phyloP scores from a whole-genome alignment of 2,329 filamentous ascomycete genomes.

The Diatrype stigma region DNA sequence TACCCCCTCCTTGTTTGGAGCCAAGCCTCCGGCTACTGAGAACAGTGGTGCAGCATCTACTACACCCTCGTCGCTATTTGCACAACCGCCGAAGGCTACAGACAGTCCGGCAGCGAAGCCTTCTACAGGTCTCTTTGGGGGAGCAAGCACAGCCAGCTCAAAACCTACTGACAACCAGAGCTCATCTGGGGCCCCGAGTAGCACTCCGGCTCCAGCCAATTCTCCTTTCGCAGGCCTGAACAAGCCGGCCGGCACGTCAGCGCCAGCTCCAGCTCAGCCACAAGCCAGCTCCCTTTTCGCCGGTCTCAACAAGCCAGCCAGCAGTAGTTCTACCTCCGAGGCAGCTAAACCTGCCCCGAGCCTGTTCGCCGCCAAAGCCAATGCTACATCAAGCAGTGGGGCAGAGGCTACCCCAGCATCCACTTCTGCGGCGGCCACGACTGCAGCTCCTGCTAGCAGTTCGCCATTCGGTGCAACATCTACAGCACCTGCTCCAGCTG shows the following conservation, averaged over 20 bases:
- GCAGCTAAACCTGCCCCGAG: constrained; percentile 22
- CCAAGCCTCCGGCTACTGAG: constrained; percentile 17
- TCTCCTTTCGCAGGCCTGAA: constrained; percentile 2
- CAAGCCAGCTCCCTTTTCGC: constrained; percentile 17
- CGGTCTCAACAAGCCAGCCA: constrained; percentile 14
- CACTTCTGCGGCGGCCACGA: constrained; percentile 23
- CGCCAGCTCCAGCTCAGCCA: constrained; percentile 13
- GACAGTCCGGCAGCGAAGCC: constrained; percentile 18
- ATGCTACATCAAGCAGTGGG: constrained; percentile 17
- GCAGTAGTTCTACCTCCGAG: constrained; percentile 21
- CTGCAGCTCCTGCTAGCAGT: constrained; percentile 25
- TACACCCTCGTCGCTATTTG: constrained; percentile 12
- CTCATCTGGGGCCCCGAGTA: neutral
- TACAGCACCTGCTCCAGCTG: constrained; percentile 27
- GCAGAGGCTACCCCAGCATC: constrained; percentile 26
- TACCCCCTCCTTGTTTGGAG: constrained; percentile 15
- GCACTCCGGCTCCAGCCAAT: constrained; percentile 10
- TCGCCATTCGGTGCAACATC: constrained; percentile 26
- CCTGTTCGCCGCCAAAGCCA: constrained; percentile 25
- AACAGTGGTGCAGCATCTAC: constrained; percentile 9
- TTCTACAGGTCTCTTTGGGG: constrained; percentile 17
- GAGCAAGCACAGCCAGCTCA: constrained; percentile 4
- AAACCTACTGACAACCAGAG: neutral
- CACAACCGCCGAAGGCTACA: constrained; percentile 19
- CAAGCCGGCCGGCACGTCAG: constrained; percentile 9